Base-by-base conservation (phyloP, 2,329 filamentous ascomycete genomes). In the Elsinoe australis region DNA sequence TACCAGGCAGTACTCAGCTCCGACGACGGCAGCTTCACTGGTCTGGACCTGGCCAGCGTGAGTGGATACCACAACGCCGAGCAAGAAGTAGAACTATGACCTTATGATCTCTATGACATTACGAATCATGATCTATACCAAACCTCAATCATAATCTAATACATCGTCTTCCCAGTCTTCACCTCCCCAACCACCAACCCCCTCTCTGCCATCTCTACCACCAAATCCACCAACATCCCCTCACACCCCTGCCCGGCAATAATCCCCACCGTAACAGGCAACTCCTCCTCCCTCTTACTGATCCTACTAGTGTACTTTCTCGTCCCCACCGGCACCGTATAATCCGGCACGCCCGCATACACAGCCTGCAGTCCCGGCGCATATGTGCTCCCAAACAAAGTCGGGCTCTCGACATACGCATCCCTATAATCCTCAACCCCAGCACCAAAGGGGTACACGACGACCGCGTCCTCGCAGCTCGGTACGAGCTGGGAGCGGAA, bases 51-150 rank as follows among this genome's bases (percentile, higher is more conserved):
- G 7, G 55, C 59, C 17, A 63, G 61, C 39, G 58, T 61, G 1
- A 41, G 51, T 22, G 59, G 60, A 1, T 59, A 52, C 41, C 52
- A 54, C 12, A 52, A 61, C 35, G 54, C 57, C 9, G 42, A 51
- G 24, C 51, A 52, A 42, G 61, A 63, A 42, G 53, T 58, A 33
- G 61, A 62, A 46, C 47, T 63, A 17, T 61, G n/a, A n/a, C n/a
- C n/a, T n/a, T n/a, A n/a, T n/a, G n/a, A n/a, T n/a, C n/a, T n/a
- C n/a, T n/a, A n/a, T n/a, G n/a, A n/a, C n/a, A n/a, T n/a, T n/a
- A n/a, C n/a, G n/a, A n/a, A n/a, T n/a, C n/a, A n/a, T n/a, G n/a
- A n/a, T n/a, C n/a, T n/a, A n/a, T n/a, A n/a, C n/a, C n/a, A n/a
- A n/a, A n/a, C n/a, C n/a, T n/a, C n/a, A n/a, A n/a, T n/a, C n/a